phyloP scores from a whole-genome alignment of 805 yeast species.

The Ogataea pini region DNA sequence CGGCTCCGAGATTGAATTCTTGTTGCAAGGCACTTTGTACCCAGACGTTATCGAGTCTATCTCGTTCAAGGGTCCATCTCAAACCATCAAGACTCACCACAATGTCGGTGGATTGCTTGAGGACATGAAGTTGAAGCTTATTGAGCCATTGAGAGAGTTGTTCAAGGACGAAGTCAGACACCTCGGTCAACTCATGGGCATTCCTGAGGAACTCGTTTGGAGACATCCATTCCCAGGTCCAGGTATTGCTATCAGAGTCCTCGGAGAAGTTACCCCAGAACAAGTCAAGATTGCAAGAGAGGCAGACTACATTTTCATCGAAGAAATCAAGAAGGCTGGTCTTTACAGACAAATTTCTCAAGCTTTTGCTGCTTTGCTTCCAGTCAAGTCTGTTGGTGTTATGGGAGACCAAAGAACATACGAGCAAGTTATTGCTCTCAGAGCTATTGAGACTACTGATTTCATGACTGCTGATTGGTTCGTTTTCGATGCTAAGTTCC shows the following conservation, averaged over 20 bases:
- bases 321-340: constrained; percentile 92
- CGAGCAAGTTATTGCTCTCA: constrained; percentile 97
- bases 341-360: constrained; percentile 90
- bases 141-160: constrained; percentile 97
- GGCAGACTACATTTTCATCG: constrained; percentile 94
- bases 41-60: constrained; percentile 99
- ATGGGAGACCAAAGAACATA: constrained; percentile 99
- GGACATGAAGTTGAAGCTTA: constrained; percentile 96
- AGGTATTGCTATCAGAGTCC: constrained; percentile 97
- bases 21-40: constrained; percentile 95
- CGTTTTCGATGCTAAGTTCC: constrained; percentile 86
- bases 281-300: constrained; percentile 97
- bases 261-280: constrained; percentile 92
- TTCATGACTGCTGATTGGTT: constrained; percentile 99
- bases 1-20: constrained; percentile 87
- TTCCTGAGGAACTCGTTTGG: constrained; percentile 97
- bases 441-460: constrained; percentile 97
- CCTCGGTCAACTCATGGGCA: constrained; percentile 91
- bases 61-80: constrained; percentile 99
- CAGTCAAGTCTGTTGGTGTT: constrained; percentile 98
- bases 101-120: constrained; percentile 98
- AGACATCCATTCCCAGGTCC: constrained; percentile 99
- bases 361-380: constrained; percentile 95
- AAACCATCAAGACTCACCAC: constrained; percentile 98
- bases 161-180: constrained; percentile 99